Evolutionary conservation across 768 basidiomycete species (phyloP).

Genomic region (Pisolithus orientalis): DNA sequence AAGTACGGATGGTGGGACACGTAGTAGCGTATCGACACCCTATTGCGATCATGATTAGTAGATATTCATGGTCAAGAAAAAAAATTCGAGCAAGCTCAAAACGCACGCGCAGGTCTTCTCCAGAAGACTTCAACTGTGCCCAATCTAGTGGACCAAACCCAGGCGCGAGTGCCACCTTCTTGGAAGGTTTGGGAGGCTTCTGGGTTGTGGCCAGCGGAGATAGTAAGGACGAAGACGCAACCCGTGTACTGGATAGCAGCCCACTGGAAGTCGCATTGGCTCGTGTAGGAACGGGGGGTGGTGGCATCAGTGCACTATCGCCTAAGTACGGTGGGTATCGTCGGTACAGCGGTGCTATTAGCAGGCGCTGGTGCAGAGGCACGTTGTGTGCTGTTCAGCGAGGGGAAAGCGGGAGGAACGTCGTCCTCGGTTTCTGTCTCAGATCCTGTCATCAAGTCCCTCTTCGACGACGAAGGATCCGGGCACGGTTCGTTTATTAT

Average conservation of each 20-base stretch:
- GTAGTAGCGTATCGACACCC: constrained; percentile 64
- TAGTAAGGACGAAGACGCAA: constrained; percentile 39
- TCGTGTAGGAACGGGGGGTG: constrained; percentile 38
- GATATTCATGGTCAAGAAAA: background rate
- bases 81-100: background rate
- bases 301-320: constrained; percentile 48
- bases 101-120: constrained; percentile 69
- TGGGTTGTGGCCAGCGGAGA: constrained; percentile 61
- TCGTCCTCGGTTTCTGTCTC: constrained; percentile 47
- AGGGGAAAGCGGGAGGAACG: constrained; percentile 68
- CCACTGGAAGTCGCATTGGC: constrained; percentile 31
- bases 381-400: constrained; percentile 66
- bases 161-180: constrained; percentile 85
- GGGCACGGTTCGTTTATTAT: constrained; percentile 8
- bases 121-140: constrained; percentile 82
- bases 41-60: constrained; percentile 24
- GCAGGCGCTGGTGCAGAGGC: constrained; percentile 19
- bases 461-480: constrained; percentile 24
- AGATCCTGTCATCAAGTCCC: constrained; percentile 27
- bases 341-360: constrained; percentile 10
- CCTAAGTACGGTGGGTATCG: constrained; percentile 28
- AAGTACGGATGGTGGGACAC: constrained; percentile 71
- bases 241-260: constrained; percentile 14
- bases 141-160: constrained; percentile 93
- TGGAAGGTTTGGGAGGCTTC: constrained; percentile 50